A percentile compares a stretch with the other conserved stretches of the same genome.
phyloP scores from a whole-genome alignment of 1,284 basidiomycete species.

The Phellopilus nigrolimitatus region DNA sequence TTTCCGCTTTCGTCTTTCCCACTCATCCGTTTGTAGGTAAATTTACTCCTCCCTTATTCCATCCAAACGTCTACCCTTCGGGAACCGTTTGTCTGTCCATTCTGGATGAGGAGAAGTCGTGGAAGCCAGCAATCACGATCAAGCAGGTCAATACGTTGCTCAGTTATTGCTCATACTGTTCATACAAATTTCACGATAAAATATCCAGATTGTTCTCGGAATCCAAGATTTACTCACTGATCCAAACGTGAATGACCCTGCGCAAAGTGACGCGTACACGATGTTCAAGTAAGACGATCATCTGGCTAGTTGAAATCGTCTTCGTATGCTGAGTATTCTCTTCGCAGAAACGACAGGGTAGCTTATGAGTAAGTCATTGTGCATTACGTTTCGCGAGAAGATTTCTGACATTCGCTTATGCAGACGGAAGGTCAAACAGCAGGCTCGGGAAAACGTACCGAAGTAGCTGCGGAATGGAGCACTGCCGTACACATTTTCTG shows the following conservation, averaged over 20 bases:
- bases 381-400: conserved; percentile 1
- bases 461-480: too few species aligned
- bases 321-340: not conserved
- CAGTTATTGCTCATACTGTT: conserved; percentile 1
- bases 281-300: conserved; percentile 82
- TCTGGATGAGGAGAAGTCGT: conserved; percentile 97
- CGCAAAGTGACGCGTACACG: conserved; percentile 95
- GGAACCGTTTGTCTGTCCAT: conserved; percentile 99
- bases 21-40: conserved; percentile 60
- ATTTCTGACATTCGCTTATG: conserved; percentile 16
- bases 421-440: conserved; percentile 72
- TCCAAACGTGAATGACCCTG: conserved; percentile 92
- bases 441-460: conserved; percentile 81
- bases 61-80: conserved; percentile 98
- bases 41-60: conserved; percentile 94
- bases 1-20: not conserved
- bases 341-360: conserved; percentile 77
- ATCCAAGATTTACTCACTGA: conserved; percentile 94
- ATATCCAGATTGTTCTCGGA: conserved; percentile 81
- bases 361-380: conserved; percentile 74
- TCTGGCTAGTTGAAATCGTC: conserved; percentile 4
- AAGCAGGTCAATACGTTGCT: conserved; percentile 70
- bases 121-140: conserved; percentile 99
- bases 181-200: not conserved
- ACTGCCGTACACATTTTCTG: not conserved